phyloP scores from a whole-genome alignment of 164 flowering plant species.

The Stephania cephalantha region DNA sequence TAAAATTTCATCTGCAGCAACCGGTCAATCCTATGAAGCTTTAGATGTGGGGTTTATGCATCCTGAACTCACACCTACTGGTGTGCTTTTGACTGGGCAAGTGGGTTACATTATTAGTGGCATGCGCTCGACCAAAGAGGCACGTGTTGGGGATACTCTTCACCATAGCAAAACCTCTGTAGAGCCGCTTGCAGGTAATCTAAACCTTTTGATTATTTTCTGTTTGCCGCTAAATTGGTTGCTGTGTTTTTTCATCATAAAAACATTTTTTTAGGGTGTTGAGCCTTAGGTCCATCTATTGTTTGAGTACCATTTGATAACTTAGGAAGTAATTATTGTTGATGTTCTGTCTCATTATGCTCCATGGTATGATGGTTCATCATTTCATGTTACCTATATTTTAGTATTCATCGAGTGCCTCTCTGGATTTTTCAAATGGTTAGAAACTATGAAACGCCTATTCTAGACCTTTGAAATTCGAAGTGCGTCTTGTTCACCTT shows the following conservation, averaged over 20 bases:
- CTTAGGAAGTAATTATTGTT: not conserved
- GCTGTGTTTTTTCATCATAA: not conserved
- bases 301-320: not conserved
- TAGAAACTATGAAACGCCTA: too few species aligned
- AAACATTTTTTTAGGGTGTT: not conserved
- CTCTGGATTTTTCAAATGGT: not conserved
- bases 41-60: conserved; percentile 92
- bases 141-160: conserved; percentile 91
- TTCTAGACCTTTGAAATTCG: too few species aligned
- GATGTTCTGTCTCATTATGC: not conserved
- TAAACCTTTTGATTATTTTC: not conserved
- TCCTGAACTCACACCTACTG: conserved; percentile 85
- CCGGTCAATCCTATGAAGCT: conserved; percentile 73
- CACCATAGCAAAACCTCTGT: conserved; percentile 41
- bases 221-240: not conserved
- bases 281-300: not conserved
- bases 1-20: conserved; percentile 79
- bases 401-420: not conserved
- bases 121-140: conserved; percentile 96
- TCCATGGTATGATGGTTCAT: not conserved
- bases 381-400: not conserved
- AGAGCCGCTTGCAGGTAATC: conserved; percentile 82
- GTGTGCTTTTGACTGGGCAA: conserved; percentile 85
- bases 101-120: conserved; percentile 93
- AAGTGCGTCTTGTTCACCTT: too few species aligned